These are phyloP conservation scores for Colletotrichum acutatum DNA, from an alignment of 2,329 filamentous ascomycete genomes.

Conservation along the genomic window DNA sequence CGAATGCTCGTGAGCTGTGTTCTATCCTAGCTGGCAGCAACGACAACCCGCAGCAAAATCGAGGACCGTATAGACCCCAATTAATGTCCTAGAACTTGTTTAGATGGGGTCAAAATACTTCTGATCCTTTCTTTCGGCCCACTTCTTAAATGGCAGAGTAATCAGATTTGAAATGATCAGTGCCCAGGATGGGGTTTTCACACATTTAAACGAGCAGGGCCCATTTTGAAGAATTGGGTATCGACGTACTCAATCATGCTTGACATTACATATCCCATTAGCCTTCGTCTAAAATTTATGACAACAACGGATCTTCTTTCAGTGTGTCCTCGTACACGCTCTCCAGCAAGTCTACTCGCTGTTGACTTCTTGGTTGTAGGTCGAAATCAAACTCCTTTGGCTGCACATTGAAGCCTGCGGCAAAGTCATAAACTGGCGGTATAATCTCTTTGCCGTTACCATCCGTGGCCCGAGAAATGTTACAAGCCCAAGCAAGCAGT, in stretches of 20 bases:
- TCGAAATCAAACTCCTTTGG: constrained; percentile 28
- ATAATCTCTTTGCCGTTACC: constrained; percentile 34
- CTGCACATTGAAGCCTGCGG: constrained; percentile 30
- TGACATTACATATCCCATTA: no score
- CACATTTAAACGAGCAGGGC: no score
- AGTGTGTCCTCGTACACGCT: constrained; percentile 10
- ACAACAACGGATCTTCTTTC: constrained; percentile 24
- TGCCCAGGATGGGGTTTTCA: no score
- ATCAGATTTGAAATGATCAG: no score
- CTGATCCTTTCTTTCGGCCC: no score
- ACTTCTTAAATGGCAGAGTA: no score
- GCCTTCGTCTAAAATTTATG: neutral
- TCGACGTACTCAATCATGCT: neutral
- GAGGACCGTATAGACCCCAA: accelerated
- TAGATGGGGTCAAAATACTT: no score
- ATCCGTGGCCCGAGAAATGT: constrained; percentile 45
- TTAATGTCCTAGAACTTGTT: no score
- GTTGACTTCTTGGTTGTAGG: constrained; percentile 12
- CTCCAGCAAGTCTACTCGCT: constrained; percentile 18
- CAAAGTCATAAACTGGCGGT: constrained; percentile 27
- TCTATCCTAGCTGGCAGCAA: no score
- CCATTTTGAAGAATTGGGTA: no score
- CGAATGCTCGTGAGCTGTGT: no score
- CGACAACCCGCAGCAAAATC: no score
- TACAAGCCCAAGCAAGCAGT: constrained; percentile 49